Evolutionary conservation across 2,329 filamentous ascomycete genomes (phyloP).

Genomic region (Huntiella savannae): DNA sequence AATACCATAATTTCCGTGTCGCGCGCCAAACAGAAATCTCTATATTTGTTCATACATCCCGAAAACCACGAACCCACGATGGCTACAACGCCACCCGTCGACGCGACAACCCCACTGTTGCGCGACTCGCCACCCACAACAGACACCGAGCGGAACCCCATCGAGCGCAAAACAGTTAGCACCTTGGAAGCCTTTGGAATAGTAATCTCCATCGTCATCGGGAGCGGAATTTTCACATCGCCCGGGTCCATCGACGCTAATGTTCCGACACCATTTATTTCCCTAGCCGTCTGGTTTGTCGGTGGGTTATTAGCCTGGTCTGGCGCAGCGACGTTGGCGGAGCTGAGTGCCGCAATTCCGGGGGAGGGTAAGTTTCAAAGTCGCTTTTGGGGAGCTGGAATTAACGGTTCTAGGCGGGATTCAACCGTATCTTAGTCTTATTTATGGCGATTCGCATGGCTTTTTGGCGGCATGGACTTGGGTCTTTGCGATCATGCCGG

Average conservation of each 20-base stretch:
- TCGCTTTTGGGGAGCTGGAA: background rate
- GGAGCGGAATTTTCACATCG: slow-evolving; percentile 45
- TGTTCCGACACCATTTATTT: slow-evolving; percentile 39
- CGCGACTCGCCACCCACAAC: too few relatives aligned
- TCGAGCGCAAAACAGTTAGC: background rate
- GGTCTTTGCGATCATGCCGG: slow-evolving; percentile 45
- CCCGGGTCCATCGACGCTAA: slow-evolving; percentile 44
- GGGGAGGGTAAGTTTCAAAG: slow-evolving; percentile 28
- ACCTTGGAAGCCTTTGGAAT: slow-evolving; percentile 33
- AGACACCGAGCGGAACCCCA: background rate
- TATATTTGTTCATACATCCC: too few relatives aligned
- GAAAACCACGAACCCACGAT: too few relatives aligned
- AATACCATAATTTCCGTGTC: too few relatives aligned
- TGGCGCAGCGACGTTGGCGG: slow-evolving; percentile 40
- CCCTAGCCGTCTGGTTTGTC: slow-evolving; percentile 40
- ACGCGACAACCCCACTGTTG: too few relatives aligned
- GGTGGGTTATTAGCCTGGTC: slow-evolving; percentile 45
- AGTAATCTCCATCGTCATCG: slow-evolving; percentile 43
- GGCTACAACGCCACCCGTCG: too few relatives aligned
- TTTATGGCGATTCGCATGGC: slow-evolving; percentile 41
- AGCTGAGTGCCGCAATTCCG: slow-evolving; percentile 43
- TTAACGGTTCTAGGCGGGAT: slow-evolving; percentile 28
- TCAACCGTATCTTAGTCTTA: slow-evolving; percentile 41
- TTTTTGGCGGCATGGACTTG: slow-evolving; percentile 47
- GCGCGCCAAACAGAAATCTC: too few relatives aligned